These are phyloP conservation scores for Warburgia ugandensis DNA, from an alignment of 164 flowering plant species.

Conservation along the genomic window DNA sequence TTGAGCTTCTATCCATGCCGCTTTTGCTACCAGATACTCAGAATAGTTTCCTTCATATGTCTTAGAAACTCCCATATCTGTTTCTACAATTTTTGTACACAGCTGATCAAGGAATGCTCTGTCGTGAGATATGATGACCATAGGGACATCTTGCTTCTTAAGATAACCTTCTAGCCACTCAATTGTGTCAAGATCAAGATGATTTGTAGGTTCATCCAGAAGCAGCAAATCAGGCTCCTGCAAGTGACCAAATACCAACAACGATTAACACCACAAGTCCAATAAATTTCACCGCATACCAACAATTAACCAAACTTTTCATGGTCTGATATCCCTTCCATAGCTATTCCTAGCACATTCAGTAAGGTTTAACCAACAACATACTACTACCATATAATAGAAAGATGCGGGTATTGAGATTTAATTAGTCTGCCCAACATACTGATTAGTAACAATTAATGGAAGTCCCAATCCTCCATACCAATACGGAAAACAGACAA, in stretches of 20 bases:
- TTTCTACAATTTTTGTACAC: slow-evolving; percentile 96
- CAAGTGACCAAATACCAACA: slow-evolving; percentile 10
- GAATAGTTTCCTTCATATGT: slow-evolving; percentile 91
- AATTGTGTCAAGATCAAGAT: slow-evolving; percentile 94
- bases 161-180: slow-evolving; percentile 99
- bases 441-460: no score
- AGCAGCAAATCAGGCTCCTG: slow-evolving; percentile 96
- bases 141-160: slow-evolving; percentile 76
- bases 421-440: no score
- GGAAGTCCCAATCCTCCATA: no score
- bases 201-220: slow-evolving; percentile 98
- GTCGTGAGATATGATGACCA: slow-evolving; percentile 99
- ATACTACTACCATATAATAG: no score
- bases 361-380: no score
- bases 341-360: no score
- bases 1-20: slow-evolving; percentile 86
- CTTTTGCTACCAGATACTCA: slow-evolving; percentile 64
- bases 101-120: slow-evolving; percentile 98
- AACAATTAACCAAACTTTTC: no score
- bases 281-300: not conserved
- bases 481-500: no score
- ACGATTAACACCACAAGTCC: not conserved
- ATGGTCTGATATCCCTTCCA: no score
- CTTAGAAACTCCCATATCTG: slow-evolving; percentile 96
- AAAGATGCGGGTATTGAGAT: no score